Evolutionary conservation across 208 protist genomes (phyloP).

Genomic region (Leishmania gerbilli): DNA sequence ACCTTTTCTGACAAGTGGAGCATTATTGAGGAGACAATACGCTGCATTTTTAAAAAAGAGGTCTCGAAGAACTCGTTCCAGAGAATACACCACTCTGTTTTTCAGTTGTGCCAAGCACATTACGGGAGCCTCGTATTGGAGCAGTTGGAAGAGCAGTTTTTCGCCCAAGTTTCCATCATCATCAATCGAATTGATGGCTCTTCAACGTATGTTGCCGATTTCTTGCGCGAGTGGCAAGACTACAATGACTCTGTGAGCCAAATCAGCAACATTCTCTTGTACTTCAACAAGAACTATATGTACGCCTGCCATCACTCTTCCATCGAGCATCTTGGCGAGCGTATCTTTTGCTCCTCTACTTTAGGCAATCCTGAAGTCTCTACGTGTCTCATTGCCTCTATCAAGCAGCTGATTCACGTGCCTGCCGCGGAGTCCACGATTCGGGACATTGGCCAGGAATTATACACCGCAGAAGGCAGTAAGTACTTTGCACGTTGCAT

Average conservation of each 20-base stretch:
- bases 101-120: conserved; percentile 65
- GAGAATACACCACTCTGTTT: conserved; percentile 73
- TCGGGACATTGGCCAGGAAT: conserved; percentile 27
- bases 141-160: conserved; percentile 44
- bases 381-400: conserved; percentile 12
- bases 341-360: conserved; percentile 45
- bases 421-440: conserved; percentile 14
- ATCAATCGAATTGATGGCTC: conserved; percentile 31
- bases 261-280: conserved; percentile 59
- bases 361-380: conserved; percentile 28
- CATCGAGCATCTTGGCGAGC: conserved; percentile 51
- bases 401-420: conserved; percentile 22
- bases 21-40: conserved; percentile 58
- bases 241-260: conserved; percentile 50
- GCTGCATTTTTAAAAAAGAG: conserved; percentile 51
- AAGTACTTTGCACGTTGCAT: conserved; percentile 33
- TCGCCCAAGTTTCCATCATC: conserved; percentile 32
- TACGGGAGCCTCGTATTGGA: conserved; percentile 44
- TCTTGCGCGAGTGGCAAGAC: conserved; percentile 49
- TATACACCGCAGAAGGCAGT: conserved; percentile 28
- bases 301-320: conserved; percentile 37
- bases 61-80: conserved; percentile 71
- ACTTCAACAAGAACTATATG: conserved; percentile 68
- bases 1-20: conserved; percentile 57
- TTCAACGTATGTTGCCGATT: conserved; percentile 38